Evolutionary conservation across 768 basidiomycete species (phyloP), one percentile per base, ranked within the genome.

Genomic region (Suillus hirtellus): DNA sequence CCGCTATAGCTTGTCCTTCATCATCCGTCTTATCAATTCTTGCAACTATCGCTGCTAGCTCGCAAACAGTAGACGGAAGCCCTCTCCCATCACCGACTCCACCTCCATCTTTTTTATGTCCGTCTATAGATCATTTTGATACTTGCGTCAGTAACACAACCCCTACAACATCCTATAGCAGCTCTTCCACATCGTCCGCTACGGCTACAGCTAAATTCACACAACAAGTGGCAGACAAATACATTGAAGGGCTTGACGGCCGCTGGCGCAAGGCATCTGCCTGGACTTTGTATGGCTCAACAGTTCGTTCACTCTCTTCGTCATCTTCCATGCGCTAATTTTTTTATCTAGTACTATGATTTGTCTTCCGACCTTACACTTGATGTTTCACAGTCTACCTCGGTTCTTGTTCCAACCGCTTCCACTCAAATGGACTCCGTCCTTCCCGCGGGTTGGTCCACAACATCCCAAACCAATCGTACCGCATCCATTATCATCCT

Each of bases 281-380:
- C 34, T 91, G 87, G 76, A 83, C 86, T 14, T 75, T 90, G 44
- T 90, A 87, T 67, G 90, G 90, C n/a, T 87, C 86, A n/a, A 84
- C 86, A 15, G 78, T 88, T 44, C 84, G 88, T 70, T 64, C 76
- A 1, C 4, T 43, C 37, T 3, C 10, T 11, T 5, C 40, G 11
- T 34, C 49, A 7, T 44, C 3, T 31, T 56, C 42, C 11, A 44
- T 15, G 42, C 64, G 64, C 60, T 63, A 40, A 60, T 2, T 3
- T 8, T 10, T 10, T 34, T 47, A 35, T 35, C 24, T 46, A 75
- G 75, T 75, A 68, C 44, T 64, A 62, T 56, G 34, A 68, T 3
- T 59, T 35, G 19, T 59, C 65, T 9, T 17, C 64, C 1, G 14
- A 37, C 35, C n/a, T 63, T 15, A 67, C 38, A 53, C 42, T 69